phyloP scores from a whole-genome alignment of 192 early-diverging fungal genomes.

The Podochytrium sp. region DNA sequence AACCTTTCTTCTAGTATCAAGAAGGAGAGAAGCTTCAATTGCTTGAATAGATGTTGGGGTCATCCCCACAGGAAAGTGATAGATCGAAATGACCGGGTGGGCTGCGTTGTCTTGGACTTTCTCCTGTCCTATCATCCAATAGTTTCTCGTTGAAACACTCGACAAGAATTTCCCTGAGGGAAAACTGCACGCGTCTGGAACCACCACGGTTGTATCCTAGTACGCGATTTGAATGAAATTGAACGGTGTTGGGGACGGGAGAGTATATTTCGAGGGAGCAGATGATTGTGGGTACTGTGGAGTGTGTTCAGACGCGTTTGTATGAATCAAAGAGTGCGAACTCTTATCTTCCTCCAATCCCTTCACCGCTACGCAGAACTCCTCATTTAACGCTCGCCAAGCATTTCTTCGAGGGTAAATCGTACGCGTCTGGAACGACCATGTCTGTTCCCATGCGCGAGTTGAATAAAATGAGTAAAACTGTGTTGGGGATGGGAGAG shows the following conservation, averaged over 20 bases:
- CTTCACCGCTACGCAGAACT: constrained; percentile 1
- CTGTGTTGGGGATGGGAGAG: no score
- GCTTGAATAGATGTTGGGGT: no score
- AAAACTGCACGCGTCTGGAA: neutral
- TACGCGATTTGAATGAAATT: constrained; percentile 18
- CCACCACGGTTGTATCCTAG: neutral
- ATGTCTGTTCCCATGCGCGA: constrained; percentile 11
- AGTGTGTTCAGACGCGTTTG: no score
- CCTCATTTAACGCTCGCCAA: constrained; percentile 4
- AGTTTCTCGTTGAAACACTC: constrained; percentile 9
- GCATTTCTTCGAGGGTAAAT: neutral
- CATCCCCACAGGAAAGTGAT: no score
- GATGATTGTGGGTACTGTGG: constrained; percentile 25
- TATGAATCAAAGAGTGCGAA: no score
- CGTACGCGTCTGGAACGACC: neutral
- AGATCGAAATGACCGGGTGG: no score
- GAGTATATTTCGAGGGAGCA: constrained; percentile 25
- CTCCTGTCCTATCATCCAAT: neutral
- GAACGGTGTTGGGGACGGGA: constrained; percentile 16
- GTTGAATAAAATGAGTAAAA: constrained; percentile 20
- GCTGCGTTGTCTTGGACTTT: no score
- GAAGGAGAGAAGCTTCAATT: no score
- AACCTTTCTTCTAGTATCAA: no score
- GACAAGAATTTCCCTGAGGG: constrained; percentile 13
- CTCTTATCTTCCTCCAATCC: constrained; percentile 17